Evolutionary conservation across 75 land plant genomes (phyloP).

Genomic region (Pinus taeda): DNA sequence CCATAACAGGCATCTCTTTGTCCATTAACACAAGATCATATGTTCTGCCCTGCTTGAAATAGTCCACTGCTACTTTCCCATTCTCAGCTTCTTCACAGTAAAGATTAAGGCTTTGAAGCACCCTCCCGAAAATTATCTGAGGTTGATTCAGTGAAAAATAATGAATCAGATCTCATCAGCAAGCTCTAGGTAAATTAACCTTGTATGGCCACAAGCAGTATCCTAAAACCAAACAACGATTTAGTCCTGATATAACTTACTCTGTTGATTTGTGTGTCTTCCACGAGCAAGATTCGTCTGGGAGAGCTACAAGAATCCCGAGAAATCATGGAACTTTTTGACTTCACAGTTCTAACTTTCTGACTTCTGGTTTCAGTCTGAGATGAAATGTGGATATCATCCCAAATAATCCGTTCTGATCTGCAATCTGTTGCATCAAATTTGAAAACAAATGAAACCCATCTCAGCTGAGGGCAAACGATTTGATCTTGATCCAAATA

Average conservation of each 20-base stretch:
- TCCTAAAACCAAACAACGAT: too few species aligned
- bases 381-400: not conserved
- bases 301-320: too few species aligned
- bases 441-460: too few species aligned
- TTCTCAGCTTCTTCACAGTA: slow-evolving; percentile 61
- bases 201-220: too few species aligned
- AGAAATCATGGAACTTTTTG: too few species aligned
- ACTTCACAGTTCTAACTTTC: too few species aligned
- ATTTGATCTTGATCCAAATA: not conserved
- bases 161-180: too few species aligned
- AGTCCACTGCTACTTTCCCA: slow-evolving; percentile 54
- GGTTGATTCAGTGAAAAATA: too few species aligned
- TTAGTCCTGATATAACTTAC: too few species aligned
- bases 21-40: slow-evolving; percentile 65
- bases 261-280: too few species aligned
- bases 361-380: not conserved
- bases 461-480: not conserved
- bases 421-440: not conserved
- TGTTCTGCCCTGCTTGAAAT: slow-evolving; percentile 32
- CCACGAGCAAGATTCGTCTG: too few species aligned
- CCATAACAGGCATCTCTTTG: slow-evolving; percentile 75
- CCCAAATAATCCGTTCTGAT: not conserved
- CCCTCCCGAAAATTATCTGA: slow-evolving; percentile 49
- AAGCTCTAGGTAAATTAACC: too few species aligned
- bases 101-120: slow-evolving; percentile 43